Conservation (phyloP, 1,139 yeast species). For the Taphrina confusa region DNA sequence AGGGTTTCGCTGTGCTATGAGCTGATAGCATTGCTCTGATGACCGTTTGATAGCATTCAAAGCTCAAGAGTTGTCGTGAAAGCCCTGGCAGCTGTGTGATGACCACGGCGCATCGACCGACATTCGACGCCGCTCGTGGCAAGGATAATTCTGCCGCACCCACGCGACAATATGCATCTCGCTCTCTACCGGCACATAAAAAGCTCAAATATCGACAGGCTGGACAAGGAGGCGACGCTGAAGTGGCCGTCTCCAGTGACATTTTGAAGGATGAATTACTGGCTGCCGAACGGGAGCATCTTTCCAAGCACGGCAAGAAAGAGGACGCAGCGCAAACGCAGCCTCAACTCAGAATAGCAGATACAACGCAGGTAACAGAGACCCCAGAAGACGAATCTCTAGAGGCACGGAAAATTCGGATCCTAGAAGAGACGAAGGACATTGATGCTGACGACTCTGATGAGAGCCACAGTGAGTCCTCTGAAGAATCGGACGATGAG, state of each 20-base stretch:
- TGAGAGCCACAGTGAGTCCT: conserved; percentile 42
- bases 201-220: conserved; percentile 60
- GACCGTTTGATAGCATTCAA: too few relatives aligned
- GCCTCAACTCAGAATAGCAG: conserved; percentile 32
- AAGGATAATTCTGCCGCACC: conserved; percentile 51
- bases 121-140: conserved; percentile 83
- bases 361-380: background rate
- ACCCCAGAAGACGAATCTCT: conserved; percentile 11
- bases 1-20: too few relatives aligned
- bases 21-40: too few relatives aligned
- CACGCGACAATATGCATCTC: conserved; percentile 61
- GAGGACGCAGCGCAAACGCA: conserved; percentile 23
- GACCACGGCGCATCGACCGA: conserved; percentile 52
- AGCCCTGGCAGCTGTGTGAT: too few relatives aligned
- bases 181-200: conserved; percentile 71
- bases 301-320: conserved; percentile 32
- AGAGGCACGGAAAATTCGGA: conserved; percentile 38
- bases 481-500: conserved; percentile 42
- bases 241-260: conserved; percentile 26
- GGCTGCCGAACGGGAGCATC: conserved; percentile 37
- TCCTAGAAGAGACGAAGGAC: conserved; percentile 41
- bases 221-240: conserved; percentile 45
- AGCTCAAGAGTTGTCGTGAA: too few relatives aligned
- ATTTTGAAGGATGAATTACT: conserved; percentile 36
- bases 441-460: conserved; percentile 40